These are phyloP conservation scores for Lachnellula hyalina DNA, from an alignment of 2,329 filamentous ascomycete species.

Conservation along the genomic window DNA sequence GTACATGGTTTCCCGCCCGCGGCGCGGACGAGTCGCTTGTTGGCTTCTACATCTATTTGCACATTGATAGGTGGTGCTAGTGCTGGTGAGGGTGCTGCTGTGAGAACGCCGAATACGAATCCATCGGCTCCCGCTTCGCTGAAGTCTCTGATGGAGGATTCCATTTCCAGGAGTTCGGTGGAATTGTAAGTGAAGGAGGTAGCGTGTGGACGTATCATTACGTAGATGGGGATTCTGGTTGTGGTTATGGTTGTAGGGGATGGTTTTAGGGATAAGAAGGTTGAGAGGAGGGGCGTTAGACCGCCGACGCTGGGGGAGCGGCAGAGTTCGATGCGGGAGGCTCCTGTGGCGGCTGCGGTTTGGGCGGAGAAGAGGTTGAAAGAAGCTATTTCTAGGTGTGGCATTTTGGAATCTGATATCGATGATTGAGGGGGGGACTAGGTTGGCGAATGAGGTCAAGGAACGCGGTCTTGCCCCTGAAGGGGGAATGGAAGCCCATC, in stretches of 20 bases:
- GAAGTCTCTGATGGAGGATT: slow-evolving; percentile 33
- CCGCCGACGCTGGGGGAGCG: slow-evolving; percentile 37
- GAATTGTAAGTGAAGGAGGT: slow-evolving; percentile 40
- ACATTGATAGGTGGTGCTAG: neutral
- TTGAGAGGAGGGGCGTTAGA: slow-evolving; percentile 33
- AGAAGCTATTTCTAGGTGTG: slow-evolving; percentile 42
- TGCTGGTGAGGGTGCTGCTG: slow-evolving; percentile 2
- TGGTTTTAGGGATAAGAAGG: slow-evolving; percentile 25
- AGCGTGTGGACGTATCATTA: slow-evolving; percentile 48
- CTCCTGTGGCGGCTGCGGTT: slow-evolving; percentile 37
- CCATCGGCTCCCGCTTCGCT: slow-evolving; percentile 35
- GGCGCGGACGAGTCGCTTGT: slow-evolving; percentile 36
- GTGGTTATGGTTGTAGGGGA: neutral
- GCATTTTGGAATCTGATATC: slow-evolving; percentile 1
- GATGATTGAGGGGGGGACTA: neutral
- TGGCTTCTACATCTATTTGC: slow-evolving; percentile 38
- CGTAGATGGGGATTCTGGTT: slow-evolving; percentile 38
- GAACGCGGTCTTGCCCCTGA: neutral
- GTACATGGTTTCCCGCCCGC: slow-evolving; percentile 42
- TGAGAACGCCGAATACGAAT: slow-evolving; percentile 48
- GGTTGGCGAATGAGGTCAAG: neutral
- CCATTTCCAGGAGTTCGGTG: slow-evolving; percentile 40
- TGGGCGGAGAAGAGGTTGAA: slow-evolving; percentile 41
- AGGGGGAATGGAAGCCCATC: slow-evolving; percentile 6
- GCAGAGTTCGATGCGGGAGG: slow-evolving; percentile 48